Evolutionary conservation across 2,329 filamentous ascomycete species (phyloP), one percentile per base, ranked within the genome.

Genomic region (Trichophaea hybrida): DNA sequence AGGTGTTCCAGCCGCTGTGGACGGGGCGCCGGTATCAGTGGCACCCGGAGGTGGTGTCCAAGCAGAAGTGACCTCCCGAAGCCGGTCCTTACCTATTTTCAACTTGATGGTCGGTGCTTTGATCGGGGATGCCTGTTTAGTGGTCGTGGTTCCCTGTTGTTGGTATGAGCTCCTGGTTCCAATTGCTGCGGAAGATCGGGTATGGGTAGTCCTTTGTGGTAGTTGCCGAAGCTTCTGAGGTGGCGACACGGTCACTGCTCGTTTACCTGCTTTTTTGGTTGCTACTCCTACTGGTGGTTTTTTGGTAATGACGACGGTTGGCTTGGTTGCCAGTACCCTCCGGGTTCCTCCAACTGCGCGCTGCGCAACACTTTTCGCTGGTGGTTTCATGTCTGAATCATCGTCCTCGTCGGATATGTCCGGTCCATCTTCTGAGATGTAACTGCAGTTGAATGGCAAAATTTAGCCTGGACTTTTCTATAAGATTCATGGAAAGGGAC

Each of bases 51-150:
- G 62, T 40, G 61, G 59, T 37, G 62, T 64, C 64, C 64, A 65
- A 33, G 58, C 40, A 33, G 62, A 59, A 37, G 64, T 65, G 37
- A 58, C 63, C 51, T 63, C 61, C 17, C 59, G 61, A 24, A 64
- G 59, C 43, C 63, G 63, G n/a, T 65, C 63, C 57, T 63, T 66
- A 34, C 61, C 61, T 61, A 66, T 61, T 52, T 66, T 66, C 8
- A 66, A 56, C 15, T 60, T 64, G 15, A 63, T 63, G 8, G 59
- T 48, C 43, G 57, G 50, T 12, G 33, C 33, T 13, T 33, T 43
- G 37, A n/a, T 57, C 37, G 34, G 32, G 38, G 59, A 32, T 37
- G 52, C 4, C 24, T 33, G 24, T 49, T 17, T 34, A n/a, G 38
- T 48, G 34, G 5, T 38, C 13, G 49, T 33, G 7, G 52, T 40